Evolutionary conservation across 2,329 filamentous ascomycete species (phyloP).

Genomic region (Fusarium beomiforme): DNA sequence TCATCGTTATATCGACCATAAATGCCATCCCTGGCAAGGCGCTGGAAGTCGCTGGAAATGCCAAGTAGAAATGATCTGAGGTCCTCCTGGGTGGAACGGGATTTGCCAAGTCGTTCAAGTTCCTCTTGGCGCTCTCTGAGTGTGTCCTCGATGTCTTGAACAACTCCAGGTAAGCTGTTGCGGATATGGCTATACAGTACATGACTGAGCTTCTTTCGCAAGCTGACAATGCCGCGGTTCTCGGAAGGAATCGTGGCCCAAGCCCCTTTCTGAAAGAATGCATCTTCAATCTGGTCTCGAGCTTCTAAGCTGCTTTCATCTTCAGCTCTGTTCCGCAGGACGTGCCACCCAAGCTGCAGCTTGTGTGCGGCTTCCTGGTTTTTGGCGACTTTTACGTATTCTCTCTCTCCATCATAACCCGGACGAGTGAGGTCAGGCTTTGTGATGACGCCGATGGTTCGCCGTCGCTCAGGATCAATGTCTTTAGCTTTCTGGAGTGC

Average conservation of each 20-base stretch:
- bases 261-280: conserved; percentile 45
- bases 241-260: conserved; percentile 39
- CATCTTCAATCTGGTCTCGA: conserved; percentile 46
- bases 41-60: conserved; percentile 50
- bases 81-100: conserved; percentile 33
- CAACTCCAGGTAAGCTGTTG: background rate
- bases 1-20: conserved; percentile 46
- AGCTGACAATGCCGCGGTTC: background rate
- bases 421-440: conserved; percentile 57
- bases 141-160: conserved; percentile 41
- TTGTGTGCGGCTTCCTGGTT: conserved; percentile 46
- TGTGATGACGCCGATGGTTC: conserved; percentile 68
- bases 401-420: conserved; percentile 48
- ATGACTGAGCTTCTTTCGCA: background rate
- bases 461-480: conserved; percentile 54
- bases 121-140: conserved; percentile 29
- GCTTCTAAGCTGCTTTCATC: conserved; percentile 39
- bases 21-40: conserved; percentile 43
- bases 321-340: conserved; percentile 60
- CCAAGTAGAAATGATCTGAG: conserved; percentile 48
- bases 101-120: background rate
- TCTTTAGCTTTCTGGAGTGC: conserved; percentile 57
- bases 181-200: background rate
- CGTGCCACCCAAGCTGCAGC: conserved; percentile 61
- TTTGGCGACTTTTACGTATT: conserved; percentile 52